phyloP scores from a whole-genome alignment of 2,329 filamentous ascomycete genomes.

The Sphaerulina musiva region DNA sequence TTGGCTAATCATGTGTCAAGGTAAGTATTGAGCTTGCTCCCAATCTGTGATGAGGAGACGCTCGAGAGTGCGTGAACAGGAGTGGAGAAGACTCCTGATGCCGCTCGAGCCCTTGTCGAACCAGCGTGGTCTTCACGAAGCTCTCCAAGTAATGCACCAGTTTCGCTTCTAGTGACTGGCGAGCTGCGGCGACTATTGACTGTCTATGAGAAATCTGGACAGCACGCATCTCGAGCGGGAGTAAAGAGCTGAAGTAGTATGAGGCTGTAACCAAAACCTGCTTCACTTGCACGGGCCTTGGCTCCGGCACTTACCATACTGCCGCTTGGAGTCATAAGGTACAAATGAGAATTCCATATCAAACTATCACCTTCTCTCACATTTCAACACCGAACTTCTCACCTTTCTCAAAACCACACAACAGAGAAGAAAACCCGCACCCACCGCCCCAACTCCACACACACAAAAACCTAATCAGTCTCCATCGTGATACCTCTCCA shows the following conservation, averaged over 20 bases:
- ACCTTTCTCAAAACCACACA: not conserved
- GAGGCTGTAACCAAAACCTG: not conserved
- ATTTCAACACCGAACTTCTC: too few relatives aligned
- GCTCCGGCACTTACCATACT: not conserved
- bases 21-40: too few relatives aligned
- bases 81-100: not conserved
- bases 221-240: not conserved
- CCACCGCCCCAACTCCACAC: not conserved
- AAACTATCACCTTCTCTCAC: not conserved
- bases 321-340: not conserved
- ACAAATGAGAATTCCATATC: not conserved
- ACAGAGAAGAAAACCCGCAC: not conserved
- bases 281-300: not conserved
- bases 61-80: not conserved
- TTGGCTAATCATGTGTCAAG: too few relatives aligned
- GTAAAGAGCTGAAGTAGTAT: constrained; percentile 1
- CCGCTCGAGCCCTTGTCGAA: not conserved
- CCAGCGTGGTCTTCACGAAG: not conserved
- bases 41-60: too few relatives aligned
- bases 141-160: not conserved
- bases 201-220: not conserved
- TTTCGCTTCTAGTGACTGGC: not conserved
- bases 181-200: not conserved
- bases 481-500: not conserved
- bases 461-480: not conserved